Evolutionary conservation across 352 stramenopile species (phyloP).

Genomic region (Phytopythium vexans): DNA sequence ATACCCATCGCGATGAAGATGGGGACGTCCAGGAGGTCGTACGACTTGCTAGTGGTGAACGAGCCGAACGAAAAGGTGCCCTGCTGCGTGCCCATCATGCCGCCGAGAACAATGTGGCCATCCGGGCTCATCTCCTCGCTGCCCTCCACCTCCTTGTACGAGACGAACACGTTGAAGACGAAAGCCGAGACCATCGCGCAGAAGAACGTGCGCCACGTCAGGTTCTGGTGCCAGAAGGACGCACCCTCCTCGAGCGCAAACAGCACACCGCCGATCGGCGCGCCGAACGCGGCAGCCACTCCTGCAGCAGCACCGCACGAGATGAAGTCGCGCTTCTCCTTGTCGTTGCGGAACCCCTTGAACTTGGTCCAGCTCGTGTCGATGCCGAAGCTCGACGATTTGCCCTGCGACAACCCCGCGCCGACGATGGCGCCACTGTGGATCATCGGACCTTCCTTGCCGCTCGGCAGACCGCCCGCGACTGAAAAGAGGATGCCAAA

Average conservation of each 20-base stretch:
- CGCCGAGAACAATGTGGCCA: conserved; percentile 54
- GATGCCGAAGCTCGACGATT: conserved; percentile 82
- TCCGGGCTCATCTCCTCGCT: conserved; percentile 22
- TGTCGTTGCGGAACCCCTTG: conserved; percentile 93
- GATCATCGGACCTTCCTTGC: conserved; percentile 92
- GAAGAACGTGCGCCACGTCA: conserved; percentile 98
- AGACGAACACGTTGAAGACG: conserved; percentile 85
- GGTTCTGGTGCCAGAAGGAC: conserved; percentile 97
- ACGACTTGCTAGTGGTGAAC: conserved; percentile 86
- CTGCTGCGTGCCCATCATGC: conserved; percentile 72
- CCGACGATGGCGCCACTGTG: conserved; percentile 92
- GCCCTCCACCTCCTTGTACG: conserved; percentile 57
- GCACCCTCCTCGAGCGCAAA: conserved; percentile 98
- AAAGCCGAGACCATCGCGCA: conserved; percentile 93
- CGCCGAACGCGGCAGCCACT: conserved; percentile 96
- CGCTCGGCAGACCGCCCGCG: conserved; percentile 62
- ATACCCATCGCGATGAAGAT: conserved; percentile 97
- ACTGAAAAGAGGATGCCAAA: conserved; percentile 88
- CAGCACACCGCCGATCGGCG: conserved; percentile 97
- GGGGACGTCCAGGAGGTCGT: conserved; percentile 94
- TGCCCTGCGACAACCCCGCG: conserved; percentile 94
- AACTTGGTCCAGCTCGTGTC: conserved; percentile 90
- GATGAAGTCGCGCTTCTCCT: conserved; percentile 97
- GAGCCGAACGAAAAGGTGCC: conserved; percentile 88
- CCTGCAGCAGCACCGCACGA: conserved; percentile 96